Evolutionary conservation across 306 rosid species (phyloP), one percentile per base, ranked within the genome.

Genomic region (Ceratonia siliqua): DNA sequence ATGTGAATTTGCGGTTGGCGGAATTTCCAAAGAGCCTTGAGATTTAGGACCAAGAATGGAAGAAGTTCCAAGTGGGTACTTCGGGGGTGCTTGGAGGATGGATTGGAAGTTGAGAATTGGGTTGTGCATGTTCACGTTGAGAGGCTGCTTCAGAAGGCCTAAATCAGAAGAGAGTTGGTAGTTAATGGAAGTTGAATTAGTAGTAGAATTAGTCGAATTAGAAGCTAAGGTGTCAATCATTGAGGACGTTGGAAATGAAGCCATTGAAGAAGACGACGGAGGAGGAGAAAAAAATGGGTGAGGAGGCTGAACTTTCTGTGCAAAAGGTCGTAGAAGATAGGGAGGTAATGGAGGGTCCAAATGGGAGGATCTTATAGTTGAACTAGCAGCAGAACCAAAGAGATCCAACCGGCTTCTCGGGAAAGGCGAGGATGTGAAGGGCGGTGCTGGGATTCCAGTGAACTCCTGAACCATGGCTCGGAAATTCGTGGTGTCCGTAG

Each of bases 391-490:
- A 41, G 93, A 70, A 46, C 88, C 88, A 17, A 91, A 89, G 17
- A 94, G 83, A 70, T 95, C 98, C 5, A 95, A 75, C 9, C 99
- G 82, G 61, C 76, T 81, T 75, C 98, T 79, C 2, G 91, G 83
- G 64, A 91, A 90, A 36, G 87, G 65, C 1, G 97, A 88, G 2
- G 91, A 83, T 2, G 92, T 56, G 75, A 95, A 95, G 4, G 99
- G 98, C 0, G 89, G 98, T 5, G 96, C 93, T 5, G 99, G 99
- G 32, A 95, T 92, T 38, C 99, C 99, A 11, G 99, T 95, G 73
- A 95, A 95, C 82, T 95, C 98, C 64, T 95, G 99, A 72, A 95
- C 99, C 99, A 95, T 95, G 82, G 99, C 97, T 86, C 99, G 68
- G 84, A 95, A 95, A 84, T 95, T 95, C 0, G 93, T 71, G 17